Conservation (phyloP, 202 grass and related monocot genomes). For the Bolboschoenoplectus hybrid region DNA sequence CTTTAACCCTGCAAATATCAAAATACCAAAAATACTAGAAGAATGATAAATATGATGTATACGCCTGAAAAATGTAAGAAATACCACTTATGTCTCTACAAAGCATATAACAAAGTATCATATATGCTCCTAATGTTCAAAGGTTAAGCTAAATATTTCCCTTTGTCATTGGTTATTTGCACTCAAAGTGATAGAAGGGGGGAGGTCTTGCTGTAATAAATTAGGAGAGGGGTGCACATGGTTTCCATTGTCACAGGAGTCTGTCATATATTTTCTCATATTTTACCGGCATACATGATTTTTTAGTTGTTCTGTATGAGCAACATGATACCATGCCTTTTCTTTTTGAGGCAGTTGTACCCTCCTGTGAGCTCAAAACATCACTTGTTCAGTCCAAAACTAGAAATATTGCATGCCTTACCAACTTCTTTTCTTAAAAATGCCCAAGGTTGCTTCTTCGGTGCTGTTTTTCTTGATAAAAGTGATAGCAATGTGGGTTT, state of each 20-base stretch:
- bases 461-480: constrained; percentile 17
- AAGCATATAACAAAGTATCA: not conserved
- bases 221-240: not conserved
- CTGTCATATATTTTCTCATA: not conserved
- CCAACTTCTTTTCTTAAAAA: not conserved
- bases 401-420: not conserved
- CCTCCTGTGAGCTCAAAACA: constrained; percentile 11
- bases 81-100: not conserved
- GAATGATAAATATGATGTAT: not conserved
- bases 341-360: not conserved
- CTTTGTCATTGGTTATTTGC: constrained; percentile 23
- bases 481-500: not conserved
- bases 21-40: constrained; percentile 10
- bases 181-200: too few relatives aligned
- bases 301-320: not conserved
- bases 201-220: constrained; percentile 4
- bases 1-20: not conserved
- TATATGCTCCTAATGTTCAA: not conserved
- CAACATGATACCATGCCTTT: not conserved
- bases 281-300: not conserved
- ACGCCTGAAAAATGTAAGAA: not conserved
- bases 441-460: not conserved
- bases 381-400: not conserved
- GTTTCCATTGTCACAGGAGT: not conserved
- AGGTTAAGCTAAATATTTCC: constrained; percentile 7